A percentile compares a stretch with the other conserved stretches of the same genome.
phyloP scores from a whole-genome alignment of 441 rosid species.

The Erysimum pusillum region DNA sequence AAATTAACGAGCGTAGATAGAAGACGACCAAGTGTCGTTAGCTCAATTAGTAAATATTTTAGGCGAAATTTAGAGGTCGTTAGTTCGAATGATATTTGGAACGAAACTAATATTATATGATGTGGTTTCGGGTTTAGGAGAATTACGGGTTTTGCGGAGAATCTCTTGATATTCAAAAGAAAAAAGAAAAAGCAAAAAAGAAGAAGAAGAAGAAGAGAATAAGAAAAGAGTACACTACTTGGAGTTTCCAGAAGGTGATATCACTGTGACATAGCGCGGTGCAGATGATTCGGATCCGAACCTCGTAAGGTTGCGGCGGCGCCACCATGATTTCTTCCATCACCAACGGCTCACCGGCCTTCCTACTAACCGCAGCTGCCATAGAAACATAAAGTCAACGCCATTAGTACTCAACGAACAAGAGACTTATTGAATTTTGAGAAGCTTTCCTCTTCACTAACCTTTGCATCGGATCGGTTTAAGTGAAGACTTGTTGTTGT shows the following conservation, averaged over 20 bases:
- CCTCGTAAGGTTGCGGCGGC: conserved; percentile 74
- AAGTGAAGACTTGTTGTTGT: conserved; percentile 42
- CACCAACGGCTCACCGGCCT: conserved; percentile 73
- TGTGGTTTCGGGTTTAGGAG: no score
- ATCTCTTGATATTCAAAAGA: no score
- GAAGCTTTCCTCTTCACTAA: conserved; percentile 33
- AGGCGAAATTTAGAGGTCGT: no score
- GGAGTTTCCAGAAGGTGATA: conserved; percentile 75
- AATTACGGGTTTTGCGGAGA: no score
- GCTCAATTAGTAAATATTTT: no score
- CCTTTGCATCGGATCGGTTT: conserved; percentile 89
- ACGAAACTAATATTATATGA: no score
- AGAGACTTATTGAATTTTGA: neutral
- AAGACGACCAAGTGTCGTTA: no score
- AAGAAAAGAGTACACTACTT: conserved; percentile 48
- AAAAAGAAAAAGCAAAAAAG: no score
- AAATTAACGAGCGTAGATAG: no score
- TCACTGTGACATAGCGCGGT: conserved; percentile 85
- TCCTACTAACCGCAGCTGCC: conserved; percentile 73
- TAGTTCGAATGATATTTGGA: no score
- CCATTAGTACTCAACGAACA: neutral
- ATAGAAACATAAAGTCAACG: conserved; percentile 24
- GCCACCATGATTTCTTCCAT: conserved; percentile 83
- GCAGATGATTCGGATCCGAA: conserved; percentile 77
- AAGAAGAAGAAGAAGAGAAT: neutral